A percentile compares a stretch with the other conserved stretches of the same genome.
Evolutionary conservation across 768 basidiomycete species (phyloP).

Genomic region (Hygrocybe coccinea): DNA sequence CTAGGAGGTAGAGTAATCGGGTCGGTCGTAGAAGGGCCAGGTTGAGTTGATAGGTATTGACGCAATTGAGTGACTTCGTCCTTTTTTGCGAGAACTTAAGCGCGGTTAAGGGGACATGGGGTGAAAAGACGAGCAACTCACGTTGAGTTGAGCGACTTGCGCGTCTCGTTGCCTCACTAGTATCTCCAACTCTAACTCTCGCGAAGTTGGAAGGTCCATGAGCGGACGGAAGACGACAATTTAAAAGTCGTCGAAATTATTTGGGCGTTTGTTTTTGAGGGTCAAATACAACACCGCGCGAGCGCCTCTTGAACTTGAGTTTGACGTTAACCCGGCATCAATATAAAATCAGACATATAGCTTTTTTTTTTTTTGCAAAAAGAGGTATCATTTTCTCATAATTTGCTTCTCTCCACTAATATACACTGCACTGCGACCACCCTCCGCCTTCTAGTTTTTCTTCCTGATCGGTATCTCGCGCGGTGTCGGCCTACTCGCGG

Average conservation of each 20-base stretch:
- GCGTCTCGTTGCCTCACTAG: conserved; percentile 70
- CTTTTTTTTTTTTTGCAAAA: too few relatives aligned
- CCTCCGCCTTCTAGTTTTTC: too few relatives aligned
- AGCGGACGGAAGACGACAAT: background rate
- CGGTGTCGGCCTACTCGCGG: too few relatives aligned
- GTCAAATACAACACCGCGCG: background rate
- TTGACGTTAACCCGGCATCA: background rate
- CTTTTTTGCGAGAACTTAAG: conserved; percentile 35
- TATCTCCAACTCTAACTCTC: conserved; percentile 79
- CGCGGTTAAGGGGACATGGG: conserved; percentile 8
- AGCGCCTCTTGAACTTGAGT: conserved; percentile 7
- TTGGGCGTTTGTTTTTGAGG: background rate
- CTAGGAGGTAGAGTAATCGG: conserved; percentile 67
- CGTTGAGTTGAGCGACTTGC: conserved; percentile 67
- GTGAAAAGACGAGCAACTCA: conserved; percentile 35
- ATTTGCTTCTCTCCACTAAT: too few relatives aligned
- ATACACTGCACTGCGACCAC: too few relatives aligned
- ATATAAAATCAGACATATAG: too few relatives aligned
- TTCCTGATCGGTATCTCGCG: too few relatives aligned
- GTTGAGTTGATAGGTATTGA: conserved; percentile 57
- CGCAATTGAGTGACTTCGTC: conserved; percentile 70
- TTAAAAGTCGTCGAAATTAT: background rate
- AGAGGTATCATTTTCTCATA: too few relatives aligned
- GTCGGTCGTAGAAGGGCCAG: conserved; percentile 54
- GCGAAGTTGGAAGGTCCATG: conserved; percentile 69